Evolutionary conservation across 495 filamentous ascomycete genomes (phyloP), one percentile per base, ranked within the genome.

Genomic region (Podospora pseudoanserina): DNA sequence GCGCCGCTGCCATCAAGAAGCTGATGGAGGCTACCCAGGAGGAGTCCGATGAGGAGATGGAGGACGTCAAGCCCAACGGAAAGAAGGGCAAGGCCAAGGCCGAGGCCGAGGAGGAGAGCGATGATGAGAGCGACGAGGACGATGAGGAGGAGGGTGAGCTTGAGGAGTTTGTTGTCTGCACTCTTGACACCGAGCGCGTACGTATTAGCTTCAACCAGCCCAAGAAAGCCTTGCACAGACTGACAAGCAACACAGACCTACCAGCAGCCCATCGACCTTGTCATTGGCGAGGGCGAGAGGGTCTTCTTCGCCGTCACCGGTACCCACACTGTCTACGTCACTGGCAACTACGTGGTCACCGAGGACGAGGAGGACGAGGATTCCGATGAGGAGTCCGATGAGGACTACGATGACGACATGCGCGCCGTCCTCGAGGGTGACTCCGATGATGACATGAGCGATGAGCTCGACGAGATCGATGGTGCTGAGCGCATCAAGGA

Each of bases 231-330:
- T 23, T 9, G 15, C 34, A 23, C 44, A 3, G 49, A 18, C 19
- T 34, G 15, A 70, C 79, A 82, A 76, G 85, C 76, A 54, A 34
- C 39, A 54, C 71, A 99, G 95, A 86, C 90, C 81, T 96, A 88
- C 85, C 95, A 99, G 79, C 95, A 99, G 77, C 79, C 95, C n/a
- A 87, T 99, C 55, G 92, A 98, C 76, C 89, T 99, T 74, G 92
- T 90, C 63, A 85, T 99, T 77, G 85, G 83, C 70, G 91, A 97
- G 76, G 86, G 90, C 71, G 95, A 98, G 84, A 83, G 84, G 59
- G 89, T 96, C 63, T 97, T 90, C 84, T 99, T 99, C 86, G 87
- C 89, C 76, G 93, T 95, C 70, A 86, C 88, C 68, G 95, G 95
- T 74, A 97, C 92, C 60, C 92, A 97, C 83, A 86, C 89, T 66